A percentile compares a stretch with the other conserved stretches of the same genome.
Conservation (phyloP, 805 yeast species). For the Barnettozyma californica region DNA sequence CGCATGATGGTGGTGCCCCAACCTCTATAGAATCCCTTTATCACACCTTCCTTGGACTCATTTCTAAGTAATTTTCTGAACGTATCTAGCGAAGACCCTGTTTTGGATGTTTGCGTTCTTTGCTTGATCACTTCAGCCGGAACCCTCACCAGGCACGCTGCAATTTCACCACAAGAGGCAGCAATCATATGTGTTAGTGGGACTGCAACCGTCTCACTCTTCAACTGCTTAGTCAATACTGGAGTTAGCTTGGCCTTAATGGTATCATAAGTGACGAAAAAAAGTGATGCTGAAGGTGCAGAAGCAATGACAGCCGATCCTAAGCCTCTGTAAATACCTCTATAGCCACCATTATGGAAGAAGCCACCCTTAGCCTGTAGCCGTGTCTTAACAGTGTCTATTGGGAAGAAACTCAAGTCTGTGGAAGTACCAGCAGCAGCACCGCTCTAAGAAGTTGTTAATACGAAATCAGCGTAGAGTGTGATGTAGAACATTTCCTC, state of each 20-base stretch:
- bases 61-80: slow-evolving; percentile 57
- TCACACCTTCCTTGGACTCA: slow-evolving; percentile 58
- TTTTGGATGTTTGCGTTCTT: slow-evolving; percentile 73
- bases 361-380: slow-evolving; percentile 95
- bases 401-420: slow-evolving; percentile 91
- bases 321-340: slow-evolving; percentile 84
- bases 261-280: slow-evolving; percentile 80
- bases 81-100: slow-evolving; percentile 66
- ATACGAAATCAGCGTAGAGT: background rate
- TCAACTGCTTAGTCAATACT: slow-evolving; percentile 23
- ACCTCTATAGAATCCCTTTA: slow-evolving; percentile 84
- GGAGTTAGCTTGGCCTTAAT: slow-evolving; percentile 48
- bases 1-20: slow-evolving; percentile 90
- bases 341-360: slow-evolving; percentile 87
- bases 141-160: slow-evolving; percentile 91
- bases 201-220: slow-evolving; percentile 24
- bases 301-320: slow-evolving; percentile 93
- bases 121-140: slow-evolving; percentile 97
- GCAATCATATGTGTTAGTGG: slow-evolving; percentile 73
- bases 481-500: background rate
- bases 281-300: slow-evolving; percentile 82
- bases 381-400: slow-evolving; percentile 91
- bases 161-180: slow-evolving; percentile 86
- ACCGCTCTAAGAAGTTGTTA: slow-evolving; percentile 48
- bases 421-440: slow-evolving; percentile 96